phyloP scores from a whole-genome alignment of 2,329 filamentous ascomycete species.

The Trichoderma endophyticum region DNA sequence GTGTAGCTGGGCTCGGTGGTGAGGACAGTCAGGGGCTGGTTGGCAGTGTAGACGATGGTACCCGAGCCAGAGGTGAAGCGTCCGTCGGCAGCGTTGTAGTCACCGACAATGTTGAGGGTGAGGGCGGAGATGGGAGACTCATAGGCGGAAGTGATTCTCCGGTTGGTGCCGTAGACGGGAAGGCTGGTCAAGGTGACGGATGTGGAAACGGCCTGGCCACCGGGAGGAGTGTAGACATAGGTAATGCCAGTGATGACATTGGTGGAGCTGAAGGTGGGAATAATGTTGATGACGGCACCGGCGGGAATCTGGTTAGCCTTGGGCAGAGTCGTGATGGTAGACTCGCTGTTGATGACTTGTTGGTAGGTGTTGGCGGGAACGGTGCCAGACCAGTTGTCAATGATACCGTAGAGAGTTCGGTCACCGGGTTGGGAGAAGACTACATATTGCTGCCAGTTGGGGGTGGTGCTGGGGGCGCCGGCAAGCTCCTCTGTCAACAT shows the following conservation, averaged over 20 bases:
- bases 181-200: neutral
- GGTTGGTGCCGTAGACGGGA: neutral
- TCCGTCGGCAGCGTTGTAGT: neutral
- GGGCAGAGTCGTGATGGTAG: neutral
- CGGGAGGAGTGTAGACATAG: neutral
- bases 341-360: neutral
- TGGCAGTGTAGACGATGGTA: neutral
- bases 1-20: constrained; percentile 1
- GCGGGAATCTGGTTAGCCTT: neutral
- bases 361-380: neutral
- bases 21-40: neutral
- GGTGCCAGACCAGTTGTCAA: constrained; percentile 1
- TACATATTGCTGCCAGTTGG: constrained; percentile 9
- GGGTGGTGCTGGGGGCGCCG: neutral
- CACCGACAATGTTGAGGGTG: neutral
- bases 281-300: neutral
- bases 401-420: neutral
- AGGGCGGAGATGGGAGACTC: neutral
- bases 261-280: neutral
- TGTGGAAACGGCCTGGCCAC: neutral
- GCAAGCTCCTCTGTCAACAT: neutral
- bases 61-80: neutral
- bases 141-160: neutral
- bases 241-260: neutral
- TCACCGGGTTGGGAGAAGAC: neutral